Conservation (phyloP, 75 land plant genomes). For the Pinus tabuliformis region DNA sequence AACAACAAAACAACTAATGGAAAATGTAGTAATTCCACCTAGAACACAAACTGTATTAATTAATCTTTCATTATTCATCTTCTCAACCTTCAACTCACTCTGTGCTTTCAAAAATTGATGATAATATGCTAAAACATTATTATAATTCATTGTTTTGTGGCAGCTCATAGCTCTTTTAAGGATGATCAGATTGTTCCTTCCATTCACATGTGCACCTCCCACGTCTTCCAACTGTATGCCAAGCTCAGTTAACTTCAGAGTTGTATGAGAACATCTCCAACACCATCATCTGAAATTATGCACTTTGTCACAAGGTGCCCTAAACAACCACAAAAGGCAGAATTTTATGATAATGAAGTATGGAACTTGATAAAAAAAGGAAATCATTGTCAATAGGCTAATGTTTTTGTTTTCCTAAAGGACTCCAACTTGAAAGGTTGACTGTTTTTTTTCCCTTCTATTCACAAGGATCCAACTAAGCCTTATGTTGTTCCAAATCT, state of each 20-base stretch:
- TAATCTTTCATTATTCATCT: slow-evolving; percentile 15
- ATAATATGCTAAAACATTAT: slow-evolving; percentile 13
- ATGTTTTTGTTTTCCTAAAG: slow-evolving; percentile 24
- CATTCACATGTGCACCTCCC: slow-evolving; percentile 25
- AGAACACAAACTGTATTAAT: slow-evolving; percentile 17
- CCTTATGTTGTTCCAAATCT: slow-evolving; percentile 21
- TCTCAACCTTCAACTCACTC: slow-evolving; percentile 14
- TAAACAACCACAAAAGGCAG: slow-evolving; percentile 2
- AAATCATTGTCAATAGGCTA: slow-evolving; percentile 45
- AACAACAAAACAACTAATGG: slow-evolving; percentile 13
- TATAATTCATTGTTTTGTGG: slow-evolving; percentile 14
- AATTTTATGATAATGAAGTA: slow-evolving; percentile 13
- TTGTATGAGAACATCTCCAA: background rate
- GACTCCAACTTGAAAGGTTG: slow-evolving; percentile 37
- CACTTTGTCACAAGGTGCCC: slow-evolving; percentile 33
- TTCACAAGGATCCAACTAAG: slow-evolving; percentile 43
- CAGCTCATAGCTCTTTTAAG: slow-evolving; percentile 16
- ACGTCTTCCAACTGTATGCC: slow-evolving; percentile 36
- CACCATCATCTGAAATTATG: background rate
- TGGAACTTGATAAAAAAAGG: slow-evolving; percentile 20
- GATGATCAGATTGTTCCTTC: slow-evolving; percentile 17
- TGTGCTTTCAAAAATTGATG: slow-evolving; percentile 2
- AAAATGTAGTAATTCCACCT: slow-evolving; percentile 18
- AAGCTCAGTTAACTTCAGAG: slow-evolving; percentile 29
- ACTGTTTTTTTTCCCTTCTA: slow-evolving; percentile 21